phyloP scores from a whole-genome alignment of 805 yeast species.

The Candida nonsorbophila region DNA sequence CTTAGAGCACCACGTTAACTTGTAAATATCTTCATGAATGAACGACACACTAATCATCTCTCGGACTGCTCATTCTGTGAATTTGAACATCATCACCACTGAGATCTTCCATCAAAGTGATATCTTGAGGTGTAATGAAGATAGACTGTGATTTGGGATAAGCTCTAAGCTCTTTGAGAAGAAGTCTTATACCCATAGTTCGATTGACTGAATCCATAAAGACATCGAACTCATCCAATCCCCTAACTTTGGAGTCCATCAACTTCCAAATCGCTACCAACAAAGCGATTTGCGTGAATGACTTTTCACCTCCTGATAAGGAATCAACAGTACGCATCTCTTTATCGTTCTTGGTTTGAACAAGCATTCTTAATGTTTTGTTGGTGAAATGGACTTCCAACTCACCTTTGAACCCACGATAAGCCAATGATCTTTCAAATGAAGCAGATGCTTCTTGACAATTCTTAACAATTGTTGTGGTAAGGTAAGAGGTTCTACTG shows the following conservation, averaged over 20 bases:
- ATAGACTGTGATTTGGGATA: constrained; percentile 76
- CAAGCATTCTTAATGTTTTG: constrained; percentile 50
- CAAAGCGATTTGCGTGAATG: constrained; percentile 86
- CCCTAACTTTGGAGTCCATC: constrained; percentile 83
- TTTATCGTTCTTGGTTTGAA: constrained; percentile 55
- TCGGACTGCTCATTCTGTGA: constrained; percentile 49
- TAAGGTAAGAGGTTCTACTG: constrained; percentile 25
- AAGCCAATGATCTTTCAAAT: constrained; percentile 54
- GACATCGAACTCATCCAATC: constrained; percentile 95
- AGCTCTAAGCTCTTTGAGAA: constrained; percentile 61
- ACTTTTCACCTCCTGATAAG: constrained; percentile 94
- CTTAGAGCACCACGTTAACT: too few relatives aligned
- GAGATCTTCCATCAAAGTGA: constrained; percentile 61
- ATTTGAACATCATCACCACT: constrained; percentile 53
- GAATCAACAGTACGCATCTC: constrained; percentile 70
- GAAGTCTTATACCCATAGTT: constrained; percentile 66
- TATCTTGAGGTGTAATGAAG: constrained; percentile 91
- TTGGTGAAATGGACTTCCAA: constrained; percentile 56
- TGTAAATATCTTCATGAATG: too few relatives aligned
- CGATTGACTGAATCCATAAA: constrained; percentile 95
- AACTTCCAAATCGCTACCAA: constrained; percentile 88
- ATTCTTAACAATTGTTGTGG: constrained; percentile 25
- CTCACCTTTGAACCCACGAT: constrained; percentile 71
- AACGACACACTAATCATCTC: constrained; percentile 9
- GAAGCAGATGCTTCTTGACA: constrained; percentile 28